Conservation (phyloP, 176 grass and related monocot genomes). For the Thinopyrum elongatum region DNA sequence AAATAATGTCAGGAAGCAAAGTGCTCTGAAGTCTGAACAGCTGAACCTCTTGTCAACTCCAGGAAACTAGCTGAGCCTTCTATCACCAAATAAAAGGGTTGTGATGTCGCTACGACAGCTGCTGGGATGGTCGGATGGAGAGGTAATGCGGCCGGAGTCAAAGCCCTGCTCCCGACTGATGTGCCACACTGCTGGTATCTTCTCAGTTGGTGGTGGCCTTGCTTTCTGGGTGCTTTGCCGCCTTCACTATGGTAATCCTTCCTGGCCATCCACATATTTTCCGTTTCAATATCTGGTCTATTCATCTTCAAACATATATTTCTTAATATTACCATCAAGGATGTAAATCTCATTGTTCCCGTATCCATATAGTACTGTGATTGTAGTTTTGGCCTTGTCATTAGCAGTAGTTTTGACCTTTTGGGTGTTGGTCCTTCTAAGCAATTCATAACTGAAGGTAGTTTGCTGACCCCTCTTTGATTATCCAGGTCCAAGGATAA, state of each 20-base stretch:
- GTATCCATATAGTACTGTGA: neutral
- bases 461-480: neutral
- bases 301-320: neutral
- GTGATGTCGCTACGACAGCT: conserved; percentile 50
- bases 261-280: neutral
- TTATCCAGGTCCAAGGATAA: conserved; percentile 73
- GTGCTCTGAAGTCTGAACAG: neutral
- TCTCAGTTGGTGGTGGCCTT: conserved; percentile 62
- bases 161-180: conserved; percentile 81
- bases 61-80: neutral
- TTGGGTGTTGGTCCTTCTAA: neutral
- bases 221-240: conserved; percentile 81
- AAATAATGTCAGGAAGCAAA: neutral
- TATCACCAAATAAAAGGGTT: neutral
- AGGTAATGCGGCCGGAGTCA: conserved; percentile 83
- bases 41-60: neutral
- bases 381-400: too few relatives aligned
- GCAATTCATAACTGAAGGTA: neutral
- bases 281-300: neutral
- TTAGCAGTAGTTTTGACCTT: neutral
- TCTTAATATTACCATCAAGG: neutral
- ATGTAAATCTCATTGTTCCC: neutral
- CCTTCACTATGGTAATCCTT: conserved; percentile 67
- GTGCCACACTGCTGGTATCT: conserved; percentile 82
- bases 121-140: conserved; percentile 83